Base-by-base conservation (phyloP, 805 yeast genomes). In the Candida orba region DNA sequence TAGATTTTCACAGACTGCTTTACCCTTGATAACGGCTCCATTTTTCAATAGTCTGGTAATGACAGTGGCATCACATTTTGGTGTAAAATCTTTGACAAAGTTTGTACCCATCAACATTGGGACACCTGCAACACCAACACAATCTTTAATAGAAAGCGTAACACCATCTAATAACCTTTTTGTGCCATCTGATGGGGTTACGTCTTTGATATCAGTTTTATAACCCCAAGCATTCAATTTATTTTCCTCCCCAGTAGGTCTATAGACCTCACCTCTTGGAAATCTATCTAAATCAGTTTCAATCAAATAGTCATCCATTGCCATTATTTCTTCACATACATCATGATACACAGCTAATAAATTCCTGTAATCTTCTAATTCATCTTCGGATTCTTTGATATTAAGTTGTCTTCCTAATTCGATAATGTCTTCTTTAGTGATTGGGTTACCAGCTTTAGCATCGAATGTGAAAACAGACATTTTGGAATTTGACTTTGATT, bases 391-490 rank as follows among this genome's bases (percentile, higher is more conserved):
- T 15, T 39, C 41, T 24, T 39, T 32, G 8, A 39, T 17, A 17
- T 22, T 32, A 5, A 31, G 17, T 4, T 31, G 36, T 23, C n/a
- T n/a, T 7, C 41, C 41, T 15, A 39, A 20, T 13, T 32, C 27
- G 4, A 39, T 29, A 6, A 39, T 5, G 12, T 39, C 41, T 15
- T 32, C 35, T 9, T 3, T n/a, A 8, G 41, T 32, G 14, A 39
- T 35, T 9, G 41, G 41, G 15, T 39, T 39, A 15, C 41, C 41
- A 22, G 30, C 13, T 22, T 39, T 39, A 3, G 41, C 10, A 23
- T 39, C 41, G 15, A 39, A 39, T 4, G 41, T 39, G 4, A 39
- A 39, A 13, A 39, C 41, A n/a, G 41, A 39, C 41, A 39, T 38
- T 3, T 12, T 27, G 13, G 6, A 10, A 27, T 27, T 2, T 20